Evolutionary conservation across 192 early-diverging fungal species (phyloP).

Genomic region (Entomortierella chlamydospora): DNA sequence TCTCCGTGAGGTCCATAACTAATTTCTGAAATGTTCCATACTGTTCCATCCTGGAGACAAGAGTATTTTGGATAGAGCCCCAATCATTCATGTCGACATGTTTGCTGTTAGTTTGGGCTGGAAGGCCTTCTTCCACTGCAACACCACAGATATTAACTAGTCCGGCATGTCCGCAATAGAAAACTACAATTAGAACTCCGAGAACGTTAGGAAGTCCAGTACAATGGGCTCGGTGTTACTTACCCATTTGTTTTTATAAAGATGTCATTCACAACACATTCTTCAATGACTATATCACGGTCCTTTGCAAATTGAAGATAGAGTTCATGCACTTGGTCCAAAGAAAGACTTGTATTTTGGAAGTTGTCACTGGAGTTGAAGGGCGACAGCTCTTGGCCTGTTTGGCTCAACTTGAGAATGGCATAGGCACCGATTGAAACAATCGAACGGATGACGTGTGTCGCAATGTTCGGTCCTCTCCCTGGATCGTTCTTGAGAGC

Average conservation of each 20-base stretch:
- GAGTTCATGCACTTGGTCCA: slow-evolving; percentile 36
- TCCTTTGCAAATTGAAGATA: slow-evolving; percentile 33
- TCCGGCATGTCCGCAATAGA: slow-evolving; percentile 2
- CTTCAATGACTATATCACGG: slow-evolving; percentile 19
- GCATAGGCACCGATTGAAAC: slow-evolving; percentile 30
- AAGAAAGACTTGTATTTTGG: slow-evolving; percentile 36
- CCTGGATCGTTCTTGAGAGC: neutral
- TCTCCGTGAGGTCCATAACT: neutral
- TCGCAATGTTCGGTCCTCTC: neutral
- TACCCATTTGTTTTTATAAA: slow-evolving; percentile 41
- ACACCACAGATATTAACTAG: slow-evolving; percentile 14
- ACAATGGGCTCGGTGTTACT: neutral
- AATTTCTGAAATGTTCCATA: slow-evolving; percentile 7
- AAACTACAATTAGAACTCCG: neutral
- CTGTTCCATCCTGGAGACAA: neutral
- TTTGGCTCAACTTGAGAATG: slow-evolving; percentile 21
- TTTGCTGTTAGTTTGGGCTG: neutral
- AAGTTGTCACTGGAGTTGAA: slow-evolving; percentile 39
- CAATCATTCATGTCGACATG: neutral
- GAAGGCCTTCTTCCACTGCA: neutral
- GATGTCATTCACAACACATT: slow-evolving; percentile 35
- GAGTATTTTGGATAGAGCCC: neutral
- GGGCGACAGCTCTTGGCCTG: slow-evolving; percentile 8
- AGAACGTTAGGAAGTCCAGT: neutral
- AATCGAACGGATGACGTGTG: slow-evolving; percentile 21